Conservation (phyloP, 1,284 basidiomycete genomes). For the Papiliotrema nemorosa region DNA sequence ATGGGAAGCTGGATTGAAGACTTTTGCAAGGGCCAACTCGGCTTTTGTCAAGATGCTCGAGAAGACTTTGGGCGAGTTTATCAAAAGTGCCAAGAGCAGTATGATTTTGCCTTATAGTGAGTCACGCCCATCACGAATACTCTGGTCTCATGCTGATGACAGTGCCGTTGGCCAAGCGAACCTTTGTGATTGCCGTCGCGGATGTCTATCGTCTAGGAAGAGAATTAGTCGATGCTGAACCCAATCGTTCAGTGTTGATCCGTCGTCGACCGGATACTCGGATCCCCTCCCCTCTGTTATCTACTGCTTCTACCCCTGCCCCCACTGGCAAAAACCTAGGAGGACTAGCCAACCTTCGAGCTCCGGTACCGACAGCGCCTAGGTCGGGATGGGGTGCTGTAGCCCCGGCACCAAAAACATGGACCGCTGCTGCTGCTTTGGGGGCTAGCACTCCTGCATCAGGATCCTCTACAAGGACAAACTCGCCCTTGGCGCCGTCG, state of each 20-base stretch:
- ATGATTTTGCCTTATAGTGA: slow-evolving; percentile 72
- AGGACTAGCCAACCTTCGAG: slow-evolving; percentile 15
- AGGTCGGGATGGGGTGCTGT: slow-evolving; percentile 5
- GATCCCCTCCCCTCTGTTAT: slow-evolving; percentile 66
- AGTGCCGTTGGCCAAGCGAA: slow-evolving; percentile 65
- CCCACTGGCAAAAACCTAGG: slow-evolving; percentile 11
- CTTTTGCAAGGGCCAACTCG: slow-evolving; percentile 59
- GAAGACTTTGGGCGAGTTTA: slow-evolving; percentile 72
- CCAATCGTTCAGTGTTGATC: slow-evolving; percentile 69
- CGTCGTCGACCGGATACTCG: slow-evolving; percentile 74
- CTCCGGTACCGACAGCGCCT: background rate
- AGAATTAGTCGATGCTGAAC: slow-evolving; percentile 79
- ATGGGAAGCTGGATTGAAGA: slow-evolving; percentile 62
- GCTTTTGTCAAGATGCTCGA: slow-evolving; percentile 71
- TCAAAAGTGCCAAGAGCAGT: slow-evolving; percentile 62
- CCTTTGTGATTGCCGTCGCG: slow-evolving; percentile 72
- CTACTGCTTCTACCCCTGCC: slow-evolving; percentile 38
- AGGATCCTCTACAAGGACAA: slow-evolving; percentile 2
- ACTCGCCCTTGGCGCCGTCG: background rate
- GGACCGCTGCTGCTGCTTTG: background rate
- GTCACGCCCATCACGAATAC: slow-evolving; percentile 2
- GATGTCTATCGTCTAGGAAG: slow-evolving; percentile 73
- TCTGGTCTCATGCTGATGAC: slow-evolving; percentile 1
- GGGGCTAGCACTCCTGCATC: too few relatives aligned
- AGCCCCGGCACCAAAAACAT: background rate